These are phyloP conservation scores for Debaryomyces singareniensis DNA, from an alignment of 1,139 yeast species.

Conservation along the genomic window DNA sequence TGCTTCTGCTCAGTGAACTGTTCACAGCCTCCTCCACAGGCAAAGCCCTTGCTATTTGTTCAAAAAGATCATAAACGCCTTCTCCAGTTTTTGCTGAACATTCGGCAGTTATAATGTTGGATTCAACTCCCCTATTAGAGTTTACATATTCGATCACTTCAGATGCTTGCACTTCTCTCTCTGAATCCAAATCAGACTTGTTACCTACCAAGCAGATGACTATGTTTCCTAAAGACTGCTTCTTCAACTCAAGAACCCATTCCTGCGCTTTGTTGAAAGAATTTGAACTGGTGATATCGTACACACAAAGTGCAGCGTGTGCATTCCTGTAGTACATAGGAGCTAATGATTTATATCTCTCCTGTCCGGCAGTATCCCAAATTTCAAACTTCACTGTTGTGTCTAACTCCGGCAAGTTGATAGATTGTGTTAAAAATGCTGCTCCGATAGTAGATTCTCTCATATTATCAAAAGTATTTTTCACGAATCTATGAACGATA, in stretches of 20 bases:
- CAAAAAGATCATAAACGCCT: constrained; percentile 39
- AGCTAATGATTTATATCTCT: constrained; percentile 39
- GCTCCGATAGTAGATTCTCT: constrained; percentile 97
- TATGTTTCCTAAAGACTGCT: constrained; percentile 80
- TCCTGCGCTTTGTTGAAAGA: constrained; percentile 86
- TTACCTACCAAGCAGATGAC: constrained; percentile 88
- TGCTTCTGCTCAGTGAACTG: constrained; percentile 21
- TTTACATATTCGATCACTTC: constrained; percentile 32
- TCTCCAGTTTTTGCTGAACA: constrained; percentile 45
- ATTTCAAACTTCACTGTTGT: constrained; percentile 40
- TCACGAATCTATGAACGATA: constrained; percentile 40
- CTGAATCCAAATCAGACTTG: constrained; percentile 62
- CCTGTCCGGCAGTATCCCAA: constrained; percentile 51
- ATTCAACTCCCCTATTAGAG: constrained; percentile 22
- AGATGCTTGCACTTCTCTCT: constrained; percentile 39
- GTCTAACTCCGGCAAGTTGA: constrained; percentile 31
- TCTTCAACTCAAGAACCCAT: constrained; percentile 93
- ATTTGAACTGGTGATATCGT: constrained; percentile 34
- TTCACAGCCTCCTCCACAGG: constrained; percentile 36
- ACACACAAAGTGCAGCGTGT: constrained; percentile 31
- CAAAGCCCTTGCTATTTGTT: constrained; percentile 36
- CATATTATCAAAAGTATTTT: constrained; percentile 85
- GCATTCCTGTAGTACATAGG: constrained; percentile 47
- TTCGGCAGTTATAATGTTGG: constrained; percentile 27
- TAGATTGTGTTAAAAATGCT: constrained; percentile 91